Percentiles rank a stretch among this genome's conserved stretches.
Evolutionary conservation across 805 yeast species (phyloP).

Genomic region (Candida caryicola): DNA sequence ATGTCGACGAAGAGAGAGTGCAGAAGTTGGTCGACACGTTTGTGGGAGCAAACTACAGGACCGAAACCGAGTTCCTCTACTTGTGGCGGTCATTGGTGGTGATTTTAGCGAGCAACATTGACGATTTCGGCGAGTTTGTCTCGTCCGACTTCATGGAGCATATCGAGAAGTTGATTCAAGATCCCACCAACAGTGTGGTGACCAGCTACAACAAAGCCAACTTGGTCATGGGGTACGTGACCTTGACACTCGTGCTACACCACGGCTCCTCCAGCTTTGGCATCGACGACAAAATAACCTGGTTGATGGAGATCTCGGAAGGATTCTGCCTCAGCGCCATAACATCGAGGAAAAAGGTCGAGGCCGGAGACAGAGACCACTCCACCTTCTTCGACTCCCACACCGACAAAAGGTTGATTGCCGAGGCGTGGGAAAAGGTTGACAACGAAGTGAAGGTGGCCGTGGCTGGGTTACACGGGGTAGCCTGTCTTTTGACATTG

Average conservation of each 20-base stretch:
- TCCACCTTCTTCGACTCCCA: conserved; percentile 37
- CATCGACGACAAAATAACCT: conserved; percentile 42
- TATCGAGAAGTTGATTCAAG: conserved; percentile 29
- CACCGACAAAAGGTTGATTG: conserved; percentile 33
- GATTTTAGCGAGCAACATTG: conserved; percentile 47
- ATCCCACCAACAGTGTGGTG: conserved; percentile 32
- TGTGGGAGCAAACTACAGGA: conserved; percentile 29
- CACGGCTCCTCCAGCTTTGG: conserved; percentile 51
- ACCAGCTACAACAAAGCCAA: conserved; percentile 39
- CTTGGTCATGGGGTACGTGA: conserved; percentile 36
- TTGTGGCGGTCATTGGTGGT: conserved; percentile 41
- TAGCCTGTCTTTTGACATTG: conserved; percentile 44
- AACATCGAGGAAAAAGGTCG: conserved; percentile 29
- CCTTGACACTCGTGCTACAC: conserved; percentile 41
- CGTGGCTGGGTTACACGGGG: conserved; percentile 45
- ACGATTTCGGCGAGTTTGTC: conserved; percentile 44
- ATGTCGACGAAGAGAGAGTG: conserved; percentile 36
- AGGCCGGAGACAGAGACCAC: conserved; percentile 43
- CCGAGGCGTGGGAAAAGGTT: conserved; percentile 30
- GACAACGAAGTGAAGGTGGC: conserved; percentile 36
- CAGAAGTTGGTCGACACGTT: conserved; percentile 35
- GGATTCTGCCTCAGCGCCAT: conserved; percentile 31
- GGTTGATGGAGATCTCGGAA: conserved; percentile 46
- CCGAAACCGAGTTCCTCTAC: conserved; percentile 40
- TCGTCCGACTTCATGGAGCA: conserved; percentile 28